Evolutionary conservation across 1,284 basidiomycete genomes (phyloP), one percentile per base, ranked within the genome.

Genomic region (Apiotrichum veenhuisii): DNA sequence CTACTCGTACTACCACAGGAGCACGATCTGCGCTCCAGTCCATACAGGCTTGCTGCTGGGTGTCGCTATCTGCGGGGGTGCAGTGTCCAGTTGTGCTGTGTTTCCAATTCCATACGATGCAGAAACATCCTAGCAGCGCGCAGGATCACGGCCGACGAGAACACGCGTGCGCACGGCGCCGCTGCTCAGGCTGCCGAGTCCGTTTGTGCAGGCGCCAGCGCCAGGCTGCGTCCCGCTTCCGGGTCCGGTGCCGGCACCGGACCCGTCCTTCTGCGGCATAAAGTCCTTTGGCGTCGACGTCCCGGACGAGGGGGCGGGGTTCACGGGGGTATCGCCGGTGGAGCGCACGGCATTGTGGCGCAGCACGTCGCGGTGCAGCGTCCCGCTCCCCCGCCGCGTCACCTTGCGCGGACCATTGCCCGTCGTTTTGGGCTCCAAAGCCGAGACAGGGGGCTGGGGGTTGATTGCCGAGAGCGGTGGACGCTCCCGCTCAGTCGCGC

Each of bases 401-500:
- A 47, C 22, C n/a, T 46, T 53, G 52, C 44, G 44, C 14, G 25
- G 23, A 8, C 26, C 38, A 22, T 18, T 23, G 33, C 12, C 33
- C 11, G 36, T 10, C 5, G 36, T 17, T 11, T 40, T 41, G 40
- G 18, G 22, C 30, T 26, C 33, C 23, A 36, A 47, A 11, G 23
- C 20, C 25, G 26, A 42, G 27, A 49, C n/a, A 43, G 52, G 25
- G 8, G 23, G 37, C 25, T 60, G 60, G 0, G 57, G 27, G 43
- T 59, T 57, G 43, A 66, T 65, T 3, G 52, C 38, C 0, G 64
- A 65, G 3, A 68, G 54, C 1, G 61, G 60, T 20, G 55, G 53
- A 9, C 63, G 54, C 30, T 62, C 49, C 14, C 26, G 38, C 30
- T 27, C 30, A 46, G 17, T 36, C 17, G 37, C 43, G 36, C 18